Percentiles rank a stretch among this genome's conserved stretches.
These are phyloP conservation scores for Pseudogymnoascus sp. DNA, from an alignment of 2,329 filamentous ascomycete genomes.

Conservation along the genomic window DNA sequence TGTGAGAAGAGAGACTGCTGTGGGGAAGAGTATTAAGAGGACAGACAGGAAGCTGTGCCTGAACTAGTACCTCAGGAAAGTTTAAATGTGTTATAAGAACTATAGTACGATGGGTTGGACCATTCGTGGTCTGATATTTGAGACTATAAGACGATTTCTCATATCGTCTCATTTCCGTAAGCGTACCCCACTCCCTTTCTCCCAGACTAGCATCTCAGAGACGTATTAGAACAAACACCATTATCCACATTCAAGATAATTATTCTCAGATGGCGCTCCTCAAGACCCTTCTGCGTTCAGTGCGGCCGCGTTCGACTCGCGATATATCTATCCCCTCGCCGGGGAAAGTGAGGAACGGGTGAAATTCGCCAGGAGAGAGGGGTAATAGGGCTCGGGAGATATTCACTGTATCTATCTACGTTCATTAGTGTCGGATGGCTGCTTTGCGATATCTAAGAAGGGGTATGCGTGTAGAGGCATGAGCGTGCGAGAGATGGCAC, in stretches of 20 bases:
- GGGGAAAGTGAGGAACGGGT: too few relatives aligned
- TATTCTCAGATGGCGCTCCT: background rate
- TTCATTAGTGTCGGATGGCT: too few relatives aligned
- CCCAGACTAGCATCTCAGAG: background rate
- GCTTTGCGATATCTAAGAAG: too few relatives aligned
- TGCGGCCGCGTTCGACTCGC: background rate
- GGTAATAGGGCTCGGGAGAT: too few relatives aligned
- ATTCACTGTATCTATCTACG: too few relatives aligned
- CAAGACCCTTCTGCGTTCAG: background rate
- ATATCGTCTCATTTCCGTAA: background rate
- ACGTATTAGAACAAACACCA: background rate
- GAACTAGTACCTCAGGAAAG: background rate
- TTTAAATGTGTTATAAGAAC: background rate
- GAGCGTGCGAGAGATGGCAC: too few relatives aligned
- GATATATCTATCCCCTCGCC: too few relatives aligned
- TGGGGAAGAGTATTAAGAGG: too few relatives aligned
- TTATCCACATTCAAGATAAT: background rate
- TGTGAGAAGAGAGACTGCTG: too few relatives aligned
- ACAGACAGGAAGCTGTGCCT: background rate
- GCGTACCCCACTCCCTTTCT: background rate
- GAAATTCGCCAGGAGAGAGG: too few relatives aligned
- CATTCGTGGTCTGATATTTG: background rate
- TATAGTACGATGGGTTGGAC: background rate
- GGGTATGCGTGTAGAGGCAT: too few relatives aligned
- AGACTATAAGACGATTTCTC: background rate